Percentiles rank a stretch among this genome's conserved stretches.
Evolutionary conservation across 345 rosid genomes (phyloP).

Genomic region (Salix udensis): DNA sequence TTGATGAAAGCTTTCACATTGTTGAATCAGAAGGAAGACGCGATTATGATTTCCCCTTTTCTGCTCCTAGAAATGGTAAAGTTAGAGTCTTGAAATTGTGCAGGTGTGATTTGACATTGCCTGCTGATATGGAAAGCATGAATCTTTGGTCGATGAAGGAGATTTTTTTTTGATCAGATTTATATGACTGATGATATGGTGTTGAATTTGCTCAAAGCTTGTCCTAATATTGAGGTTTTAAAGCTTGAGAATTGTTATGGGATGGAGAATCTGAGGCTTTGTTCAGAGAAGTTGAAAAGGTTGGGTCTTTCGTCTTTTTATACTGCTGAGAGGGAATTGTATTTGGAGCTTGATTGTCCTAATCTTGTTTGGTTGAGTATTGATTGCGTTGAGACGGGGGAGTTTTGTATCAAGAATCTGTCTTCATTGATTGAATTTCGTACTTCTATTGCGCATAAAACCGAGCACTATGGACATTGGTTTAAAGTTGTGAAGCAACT

Average conservation of each 20-base stretch:
- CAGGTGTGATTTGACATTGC: constrained; percentile 6
- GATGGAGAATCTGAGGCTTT: constrained; percentile 5
- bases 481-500: neutral
- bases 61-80: neutral
- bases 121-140: neutral
- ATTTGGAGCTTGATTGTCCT: constrained; percentile 14
- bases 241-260: constrained; percentile 6
- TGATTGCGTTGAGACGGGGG: constrained; percentile 1
- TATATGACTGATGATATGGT: neutral
- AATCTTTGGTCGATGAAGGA: constrained; percentile 1
- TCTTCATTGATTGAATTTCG: neutral
- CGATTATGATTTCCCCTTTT: constrained; percentile 7
- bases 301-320: neutral
- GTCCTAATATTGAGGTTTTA: constrained; percentile 9
- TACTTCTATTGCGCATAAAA: neutral
- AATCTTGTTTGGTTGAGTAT: constrained; percentile 1
- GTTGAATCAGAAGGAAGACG: neutral
- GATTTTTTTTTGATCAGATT: neutral
- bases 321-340: neutral
- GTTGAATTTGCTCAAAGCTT: neutral
- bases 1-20: neutral
- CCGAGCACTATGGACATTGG: neutral
- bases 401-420: neutral
- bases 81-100: neutral
- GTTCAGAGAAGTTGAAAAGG: constrained; percentile 7